A percentile compares a stretch with the other conserved stretches of the same genome.
phyloP scores from a whole-genome alignment of 768 basidiomycete genomes.

The Pisolithus orientalis region DNA sequence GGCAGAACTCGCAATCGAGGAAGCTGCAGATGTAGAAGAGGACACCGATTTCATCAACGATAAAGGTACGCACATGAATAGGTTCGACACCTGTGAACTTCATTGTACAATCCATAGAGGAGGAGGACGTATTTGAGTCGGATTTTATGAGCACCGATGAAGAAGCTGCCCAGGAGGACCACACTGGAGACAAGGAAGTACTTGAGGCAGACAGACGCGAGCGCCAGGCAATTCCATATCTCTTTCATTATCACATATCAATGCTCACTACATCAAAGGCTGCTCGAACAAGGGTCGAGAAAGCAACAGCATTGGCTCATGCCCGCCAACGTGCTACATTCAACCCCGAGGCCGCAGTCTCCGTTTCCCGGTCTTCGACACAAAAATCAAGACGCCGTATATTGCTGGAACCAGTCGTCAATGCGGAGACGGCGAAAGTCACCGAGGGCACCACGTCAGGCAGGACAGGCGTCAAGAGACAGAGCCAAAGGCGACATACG shows the following conservation, averaged over 20 bases:
- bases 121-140: slow-evolving; percentile 75
- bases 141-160: slow-evolving; percentile 87
- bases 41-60: slow-evolving; percentile 66
- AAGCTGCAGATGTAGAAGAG: slow-evolving; percentile 57
- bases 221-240: slow-evolving; percentile 14
- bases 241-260: background rate
- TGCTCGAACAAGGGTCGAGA: slow-evolving; percentile 51
- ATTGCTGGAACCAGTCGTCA: slow-evolving; percentile 46
- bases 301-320: slow-evolving; percentile 60
- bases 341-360: slow-evolving; percentile 42
- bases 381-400: slow-evolving; percentile 40
- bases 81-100: no score
- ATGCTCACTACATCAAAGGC: slow-evolving; percentile 31
- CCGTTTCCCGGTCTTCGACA: slow-evolving; percentile 11
- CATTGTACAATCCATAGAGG: slow-evolving; percentile 40
- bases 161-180: slow-evolving; percentile 46
- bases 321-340: slow-evolving; percentile 63
- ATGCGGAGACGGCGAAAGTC: slow-evolving; percentile 59
- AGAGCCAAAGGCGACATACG: slow-evolving; percentile 64
- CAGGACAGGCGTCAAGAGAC: slow-evolving; percentile 30
- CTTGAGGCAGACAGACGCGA: slow-evolving; percentile 53
- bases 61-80: slow-evolving; percentile 39
- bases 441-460: slow-evolving; percentile 26
- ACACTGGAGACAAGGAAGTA: slow-evolving; percentile 50
- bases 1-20: slow-evolving; percentile 45